Evolutionary conservation across 176 grass and related monocot species (phyloP).

Genomic region (Oryza punctata): DNA sequence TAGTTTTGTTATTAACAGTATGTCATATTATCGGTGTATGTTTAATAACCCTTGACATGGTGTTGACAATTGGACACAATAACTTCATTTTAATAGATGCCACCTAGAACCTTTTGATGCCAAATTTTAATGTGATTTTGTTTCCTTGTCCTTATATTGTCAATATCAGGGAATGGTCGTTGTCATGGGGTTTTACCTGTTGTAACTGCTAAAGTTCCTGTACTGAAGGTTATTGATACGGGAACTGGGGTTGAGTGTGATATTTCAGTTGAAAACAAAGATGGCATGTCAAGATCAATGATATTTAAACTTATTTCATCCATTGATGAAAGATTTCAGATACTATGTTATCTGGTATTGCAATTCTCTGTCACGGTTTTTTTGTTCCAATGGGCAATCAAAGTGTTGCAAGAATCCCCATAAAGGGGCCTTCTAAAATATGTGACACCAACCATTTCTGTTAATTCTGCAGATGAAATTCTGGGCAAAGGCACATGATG

Average conservation of each 20-base stretch:
- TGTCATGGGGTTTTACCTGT: slow-evolving; percentile 73
- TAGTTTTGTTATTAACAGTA: neutral
- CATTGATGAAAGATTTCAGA: slow-evolving; percentile 84
- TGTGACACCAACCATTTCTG: slow-evolving; percentile 18
- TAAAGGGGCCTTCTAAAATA: neutral
- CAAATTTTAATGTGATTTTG: neutral
- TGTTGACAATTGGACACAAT: neutral
- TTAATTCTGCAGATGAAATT: slow-evolving; percentile 73
- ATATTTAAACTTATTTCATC: slow-evolving; percentile 72
- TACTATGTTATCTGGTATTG: slow-evolving; percentile 91
- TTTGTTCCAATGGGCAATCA: slow-evolving; percentile 16
- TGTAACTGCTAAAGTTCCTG: slow-evolving; percentile 72
- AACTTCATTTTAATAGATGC: neutral
- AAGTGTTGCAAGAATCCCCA: slow-evolving; percentile 14
- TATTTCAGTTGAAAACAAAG: slow-evolving; percentile 96
- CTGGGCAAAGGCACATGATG: slow-evolving; percentile 74
- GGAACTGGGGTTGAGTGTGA: slow-evolving; percentile 82
- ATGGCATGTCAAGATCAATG: slow-evolving; percentile 86
- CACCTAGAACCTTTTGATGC: slow-evolving; percentile 13
- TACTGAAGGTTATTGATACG: slow-evolving; percentile 74
- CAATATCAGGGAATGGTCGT: slow-evolving; percentile 55
- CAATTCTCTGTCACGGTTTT: slow-evolving; percentile 29
- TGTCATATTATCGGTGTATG: neutral
- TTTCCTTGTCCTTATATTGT: slow-evolving; percentile 27
- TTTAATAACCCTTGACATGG: neutral